phyloP scores from a whole-genome alignment of 495 filamentous ascomycete genomes.

The Penicillium bovifimosum region DNA sequence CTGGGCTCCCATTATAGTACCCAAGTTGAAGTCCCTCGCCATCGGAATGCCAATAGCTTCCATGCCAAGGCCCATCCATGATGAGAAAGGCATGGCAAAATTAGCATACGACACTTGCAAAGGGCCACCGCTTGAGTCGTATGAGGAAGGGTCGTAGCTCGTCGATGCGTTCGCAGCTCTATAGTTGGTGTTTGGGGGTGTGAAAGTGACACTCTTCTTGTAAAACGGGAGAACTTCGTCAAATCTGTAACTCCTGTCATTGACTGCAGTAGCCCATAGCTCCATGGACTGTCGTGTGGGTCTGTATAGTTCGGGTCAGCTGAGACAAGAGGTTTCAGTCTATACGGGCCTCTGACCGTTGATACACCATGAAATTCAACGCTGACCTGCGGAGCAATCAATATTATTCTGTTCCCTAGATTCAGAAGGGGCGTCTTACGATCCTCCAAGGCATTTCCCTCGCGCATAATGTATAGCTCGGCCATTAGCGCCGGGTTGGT shows the following conservation, averaged over 20 bases:
- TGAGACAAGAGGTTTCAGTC: background rate
- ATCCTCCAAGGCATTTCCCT: constrained; percentile 33
- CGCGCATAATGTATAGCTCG: constrained; percentile 35
- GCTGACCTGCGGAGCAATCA: constrained; percentile 26
- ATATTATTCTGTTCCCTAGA: background rate
- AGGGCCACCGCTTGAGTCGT: constrained; percentile 32
- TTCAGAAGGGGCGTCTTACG: constrained; percentile 12
- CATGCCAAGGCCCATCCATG: constrained; percentile 34
- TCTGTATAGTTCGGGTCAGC: constrained; percentile 8
- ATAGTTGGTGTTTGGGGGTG: constrained; percentile 37
- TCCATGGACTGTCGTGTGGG: constrained; percentile 39
- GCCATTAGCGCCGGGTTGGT: constrained; percentile 33
- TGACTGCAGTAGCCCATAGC: constrained; percentile 52
- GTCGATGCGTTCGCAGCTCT: constrained; percentile 41
- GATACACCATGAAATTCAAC: constrained; percentile 49
- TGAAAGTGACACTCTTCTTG: constrained; percentile 47
- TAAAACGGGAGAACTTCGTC: constrained; percentile 50
- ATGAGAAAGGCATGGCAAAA: constrained; percentile 39
- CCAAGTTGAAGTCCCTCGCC: constrained; percentile 35
- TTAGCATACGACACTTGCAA: constrained; percentile 49
- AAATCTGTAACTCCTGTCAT: constrained; percentile 51
- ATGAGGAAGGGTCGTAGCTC: constrained; percentile 35
- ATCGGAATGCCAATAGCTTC: constrained; percentile 36
- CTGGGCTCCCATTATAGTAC: constrained; percentile 34
- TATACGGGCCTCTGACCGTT: constrained; percentile 9